Evolutionary conservation across 2,329 filamentous ascomycete species (phyloP).

Genomic region (Penicillium sclerotiorum): DNA sequence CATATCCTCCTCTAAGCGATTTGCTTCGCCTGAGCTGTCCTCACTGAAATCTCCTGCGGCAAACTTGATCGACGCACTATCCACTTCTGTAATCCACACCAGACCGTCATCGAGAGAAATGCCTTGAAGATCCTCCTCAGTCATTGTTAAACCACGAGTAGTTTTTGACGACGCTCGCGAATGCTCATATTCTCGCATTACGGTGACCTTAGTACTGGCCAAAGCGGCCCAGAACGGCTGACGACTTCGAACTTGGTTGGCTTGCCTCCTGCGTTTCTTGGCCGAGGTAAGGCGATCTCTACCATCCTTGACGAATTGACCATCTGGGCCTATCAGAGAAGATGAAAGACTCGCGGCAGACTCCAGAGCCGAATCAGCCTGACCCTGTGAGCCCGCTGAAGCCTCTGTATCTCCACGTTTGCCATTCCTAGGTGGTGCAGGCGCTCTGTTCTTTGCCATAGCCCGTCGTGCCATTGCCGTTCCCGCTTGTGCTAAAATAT

Average conservation of each 20-base stretch:
- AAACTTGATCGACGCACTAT: constrained; percentile 51
- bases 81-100: constrained; percentile 51
- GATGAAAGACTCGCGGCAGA: constrained; percentile 46
- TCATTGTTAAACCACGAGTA: constrained; percentile 41
- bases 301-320: constrained; percentile 54
- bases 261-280: constrained; percentile 88
- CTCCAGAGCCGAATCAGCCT: constrained; percentile 47
- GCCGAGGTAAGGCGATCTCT: constrained; percentile 63
- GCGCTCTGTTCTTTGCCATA: constrained; percentile 49
- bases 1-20: constrained; percentile 34
- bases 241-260: constrained; percentile 83
- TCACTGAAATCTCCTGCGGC: constrained; percentile 48
- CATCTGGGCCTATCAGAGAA: constrained; percentile 41
- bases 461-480: constrained; percentile 51
- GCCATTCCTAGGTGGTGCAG: constrained; percentile 41
- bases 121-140: constrained; percentile 47
- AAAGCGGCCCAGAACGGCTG: constrained; percentile 94
- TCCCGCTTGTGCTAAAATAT: constrained; percentile 52
- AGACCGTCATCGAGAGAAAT: constrained; percentile 46
- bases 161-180: constrained; percentile 57
- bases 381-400: constrained; percentile 45
- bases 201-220: constrained; percentile 94
- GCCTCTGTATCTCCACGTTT: constrained; percentile 51
- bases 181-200: constrained; percentile 87
- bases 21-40: constrained; percentile 36